Percentiles rank a stretch among this genome's conserved stretches.
These are phyloP conservation scores for Diphasiastrum complanatum DNA, from an alignment of 83 land plant genomes.

Conservation along the genomic window DNA sequence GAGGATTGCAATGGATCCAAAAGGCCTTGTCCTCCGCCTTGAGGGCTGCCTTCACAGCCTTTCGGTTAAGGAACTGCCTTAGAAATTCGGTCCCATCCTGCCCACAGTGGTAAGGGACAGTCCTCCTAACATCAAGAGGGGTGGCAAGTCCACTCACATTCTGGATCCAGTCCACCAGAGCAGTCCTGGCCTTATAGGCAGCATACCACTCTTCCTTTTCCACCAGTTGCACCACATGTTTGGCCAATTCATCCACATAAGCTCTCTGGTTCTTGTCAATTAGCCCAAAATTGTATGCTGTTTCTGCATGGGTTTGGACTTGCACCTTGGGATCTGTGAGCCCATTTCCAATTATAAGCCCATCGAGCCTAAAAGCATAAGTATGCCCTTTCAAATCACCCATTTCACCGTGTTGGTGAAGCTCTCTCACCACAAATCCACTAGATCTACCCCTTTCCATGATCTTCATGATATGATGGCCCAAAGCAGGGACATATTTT, in stretches of 20 bases:
- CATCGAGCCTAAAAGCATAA: slow-evolving; percentile 17
- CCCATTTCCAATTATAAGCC: slow-evolving; percentile 35
- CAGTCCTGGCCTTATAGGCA: too few species aligned
- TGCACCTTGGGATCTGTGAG: slow-evolving; percentile 27
- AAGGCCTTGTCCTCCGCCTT: too few species aligned
- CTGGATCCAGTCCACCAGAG: too few species aligned
- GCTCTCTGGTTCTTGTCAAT: slow-evolving; percentile 26
- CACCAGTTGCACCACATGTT: slow-evolving; percentile 22
- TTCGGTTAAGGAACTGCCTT: too few species aligned
- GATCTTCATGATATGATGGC: slow-evolving; percentile 19
- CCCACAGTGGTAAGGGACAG: too few species aligned
- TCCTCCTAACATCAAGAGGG: too few species aligned
- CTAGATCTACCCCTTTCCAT: neutral
- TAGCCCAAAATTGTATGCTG: slow-evolving; percentile 17
- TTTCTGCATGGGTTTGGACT: slow-evolving; percentile 27
- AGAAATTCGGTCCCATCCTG: too few species aligned
- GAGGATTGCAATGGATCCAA: too few species aligned
- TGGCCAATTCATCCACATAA: slow-evolving; percentile 18
- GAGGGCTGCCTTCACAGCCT: too few species aligned
- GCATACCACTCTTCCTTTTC: too few species aligned
- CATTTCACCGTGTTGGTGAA: neutral
- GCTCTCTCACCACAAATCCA: neutral
- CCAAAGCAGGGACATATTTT: slow-evolving; percentile 36
- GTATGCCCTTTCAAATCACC: neutral
- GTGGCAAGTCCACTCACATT: too few species aligned